phyloP scores from a whole-genome alignment of 2,329 filamentous ascomycete genomes.

The Pestalotiopsis sp. region DNA sequence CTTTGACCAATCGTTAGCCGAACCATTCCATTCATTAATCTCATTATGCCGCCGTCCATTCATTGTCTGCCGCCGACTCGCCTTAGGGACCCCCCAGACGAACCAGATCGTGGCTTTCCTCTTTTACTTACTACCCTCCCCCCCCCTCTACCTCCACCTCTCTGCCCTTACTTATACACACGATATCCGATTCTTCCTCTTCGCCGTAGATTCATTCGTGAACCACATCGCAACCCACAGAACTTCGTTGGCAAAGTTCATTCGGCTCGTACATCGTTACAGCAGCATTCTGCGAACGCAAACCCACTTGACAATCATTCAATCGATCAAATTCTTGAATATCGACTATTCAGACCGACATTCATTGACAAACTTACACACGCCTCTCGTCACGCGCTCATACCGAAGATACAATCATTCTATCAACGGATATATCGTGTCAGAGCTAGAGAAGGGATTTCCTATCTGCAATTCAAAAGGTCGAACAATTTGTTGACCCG shows the following conservation, averaged over 20 bases:
- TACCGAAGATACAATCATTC: not conserved
- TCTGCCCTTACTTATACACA: not conserved
- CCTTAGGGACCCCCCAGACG: slow-evolving; percentile 6
- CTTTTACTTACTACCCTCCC: not conserved
- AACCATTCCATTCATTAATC: slow-evolving; percentile 13
- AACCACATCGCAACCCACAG: slow-evolving; percentile 6
- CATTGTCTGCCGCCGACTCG: slow-evolving; percentile 9
- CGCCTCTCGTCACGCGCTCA: not conserved
- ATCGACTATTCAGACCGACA: slow-evolving; percentile 14
- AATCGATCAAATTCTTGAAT: slow-evolving; percentile 11
- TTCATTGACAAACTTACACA: slow-evolving; percentile 10
- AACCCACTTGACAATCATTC: not conserved
- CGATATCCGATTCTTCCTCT: not conserved
- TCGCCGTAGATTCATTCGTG: slow-evolving; percentile 5
- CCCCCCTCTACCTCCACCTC: not conserved
- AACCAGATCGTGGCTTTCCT: slow-evolving; percentile 14
- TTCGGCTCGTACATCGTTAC: not conserved
- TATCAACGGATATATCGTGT: not conserved
- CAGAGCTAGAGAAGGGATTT: not conserved
- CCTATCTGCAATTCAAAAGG: slow-evolving; percentile 1
- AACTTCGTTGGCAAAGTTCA: slow-evolving; percentile 16
- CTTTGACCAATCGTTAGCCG: slow-evolving; percentile 11
- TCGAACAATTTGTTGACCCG: not conserved
- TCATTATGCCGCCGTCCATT: slow-evolving; percentile 7
- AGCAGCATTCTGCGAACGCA: slow-evolving; percentile 14